A percentile compares a stretch with the other conserved stretches of the same genome.
phyloP scores from a whole-genome alignment of 192 early-diverging fungal genomes.

The Pilaira anomala region DNA sequence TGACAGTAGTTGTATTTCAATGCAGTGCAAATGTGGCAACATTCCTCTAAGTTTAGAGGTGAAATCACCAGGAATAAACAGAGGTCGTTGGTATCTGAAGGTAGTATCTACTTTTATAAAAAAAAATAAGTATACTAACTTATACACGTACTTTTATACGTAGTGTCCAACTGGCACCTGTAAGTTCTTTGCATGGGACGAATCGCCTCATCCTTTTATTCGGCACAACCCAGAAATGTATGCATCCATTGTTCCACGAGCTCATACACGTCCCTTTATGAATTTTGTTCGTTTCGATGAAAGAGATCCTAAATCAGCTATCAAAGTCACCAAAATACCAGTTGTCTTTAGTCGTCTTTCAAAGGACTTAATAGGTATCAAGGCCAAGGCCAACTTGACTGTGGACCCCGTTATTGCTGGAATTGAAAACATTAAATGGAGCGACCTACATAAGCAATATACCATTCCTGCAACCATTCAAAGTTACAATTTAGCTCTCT shows the following conservation, averaged over 20 bases:
- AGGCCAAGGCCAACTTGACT: background rate
- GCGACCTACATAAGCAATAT: background rate
- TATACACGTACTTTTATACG: background rate
- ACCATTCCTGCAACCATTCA: constrained; percentile 2
- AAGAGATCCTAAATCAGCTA: background rate
- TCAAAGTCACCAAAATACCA: background rate
- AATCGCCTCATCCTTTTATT: background rate
- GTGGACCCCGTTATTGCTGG: constrained; percentile 3
- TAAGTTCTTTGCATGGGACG: constrained; percentile 20
- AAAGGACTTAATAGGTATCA: constrained; percentile 9
- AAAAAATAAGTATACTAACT: background rate
- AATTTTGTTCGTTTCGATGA: background rate
- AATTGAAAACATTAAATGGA: constrained; percentile 3
- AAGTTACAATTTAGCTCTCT: constrained; percentile 2
- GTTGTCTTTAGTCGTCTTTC: constrained; percentile 12
- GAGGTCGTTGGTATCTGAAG: constrained; percentile 8
- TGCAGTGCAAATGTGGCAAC: background rate
- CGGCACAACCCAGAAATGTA: background rate
- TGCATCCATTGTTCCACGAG: background rate
- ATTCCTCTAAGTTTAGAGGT: background rate
- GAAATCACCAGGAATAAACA: background rate
- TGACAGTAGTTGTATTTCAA: too few relatives aligned
- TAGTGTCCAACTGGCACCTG: constrained; percentile 11
- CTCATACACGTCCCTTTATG: background rate
- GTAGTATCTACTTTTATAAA: background rate